Percentiles rank a stretch among this genome's conserved stretches.
Conservation (phyloP, 495 filamentous ascomycete species). For the Chlorociboria aeruginascens region DNA sequence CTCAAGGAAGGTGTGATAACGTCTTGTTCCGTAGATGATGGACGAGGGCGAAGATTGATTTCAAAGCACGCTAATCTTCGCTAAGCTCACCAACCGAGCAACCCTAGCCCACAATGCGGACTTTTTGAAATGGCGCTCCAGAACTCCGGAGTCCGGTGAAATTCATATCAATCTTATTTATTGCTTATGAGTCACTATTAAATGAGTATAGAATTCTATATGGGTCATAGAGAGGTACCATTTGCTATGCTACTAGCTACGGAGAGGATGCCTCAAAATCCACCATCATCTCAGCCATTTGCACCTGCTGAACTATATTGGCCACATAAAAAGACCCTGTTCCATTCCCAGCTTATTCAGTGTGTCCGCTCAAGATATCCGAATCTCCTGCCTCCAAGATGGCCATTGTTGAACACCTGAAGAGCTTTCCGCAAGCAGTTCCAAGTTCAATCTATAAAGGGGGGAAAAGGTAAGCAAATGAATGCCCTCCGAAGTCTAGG, state of each 20-base stretch:
- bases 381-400: constrained; percentile 96
- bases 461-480: constrained; percentile 30
- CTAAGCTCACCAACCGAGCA: constrained; percentile 5
- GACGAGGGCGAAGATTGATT: constrained; percentile 1
- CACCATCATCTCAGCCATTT: neutral
- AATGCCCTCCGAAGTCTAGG: constrained; percentile 75
- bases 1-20: no score
- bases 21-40: no score
- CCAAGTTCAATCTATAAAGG: constrained; percentile 81
- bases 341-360: constrained; percentile 31
- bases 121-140: constrained; percentile 2
- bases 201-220: neutral
- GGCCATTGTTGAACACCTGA: constrained; percentile 85
- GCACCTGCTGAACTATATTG: neutral
- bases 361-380: constrained; percentile 73
- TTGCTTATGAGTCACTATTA: neutral
- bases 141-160: neutral
- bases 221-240: constrained; percentile 4
- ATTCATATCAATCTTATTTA: neutral
- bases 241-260: constrained; percentile 9
- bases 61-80: constrained; percentile 6
- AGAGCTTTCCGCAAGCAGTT: constrained; percentile 85
- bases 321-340: no score
- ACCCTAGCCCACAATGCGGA: constrained; percentile 10
- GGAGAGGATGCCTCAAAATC: constrained; percentile 1